Conservation (phyloP, 2,329 filamentous ascomycete species). For the Tothia fuscella region DNA sequence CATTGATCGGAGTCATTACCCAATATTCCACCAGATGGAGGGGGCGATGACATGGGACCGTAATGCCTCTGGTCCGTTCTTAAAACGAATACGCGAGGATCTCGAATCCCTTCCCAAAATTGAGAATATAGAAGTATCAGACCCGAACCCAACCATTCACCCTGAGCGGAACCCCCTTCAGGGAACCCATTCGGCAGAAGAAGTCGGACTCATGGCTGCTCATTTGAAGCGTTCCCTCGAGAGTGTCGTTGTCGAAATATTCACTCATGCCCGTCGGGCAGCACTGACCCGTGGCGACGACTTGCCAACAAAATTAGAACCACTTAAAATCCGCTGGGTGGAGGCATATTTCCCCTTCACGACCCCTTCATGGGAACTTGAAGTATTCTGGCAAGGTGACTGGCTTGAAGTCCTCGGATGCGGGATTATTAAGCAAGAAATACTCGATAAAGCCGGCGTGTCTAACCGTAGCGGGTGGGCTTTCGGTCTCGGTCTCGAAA, state of each 20-base stretch:
- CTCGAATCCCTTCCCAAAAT: conserved; percentile 56
- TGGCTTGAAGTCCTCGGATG: conserved; percentile 97
- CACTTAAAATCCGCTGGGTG: conserved; percentile 81
- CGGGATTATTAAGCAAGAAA: conserved; percentile 73
- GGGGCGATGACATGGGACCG: conserved; percentile 84
- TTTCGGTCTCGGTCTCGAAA: conserved; percentile 85
- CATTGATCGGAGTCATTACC: conserved; percentile 89
- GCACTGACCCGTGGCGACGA: conserved; percentile 37
- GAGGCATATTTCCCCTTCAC: conserved; percentile 98
- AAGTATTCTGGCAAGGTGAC: conserved; percentile 86
- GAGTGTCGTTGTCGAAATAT: conserved; percentile 79
- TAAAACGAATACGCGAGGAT: conserved; percentile 56
- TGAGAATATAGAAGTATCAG: conserved; percentile 70
- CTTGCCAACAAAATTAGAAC: conserved; percentile 38
- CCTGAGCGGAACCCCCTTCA: conserved; percentile 75
- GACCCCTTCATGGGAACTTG: conserved; percentile 87
- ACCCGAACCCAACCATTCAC: conserved; percentile 69
- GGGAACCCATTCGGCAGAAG: conserved; percentile 56
- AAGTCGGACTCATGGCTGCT: conserved; percentile 68
- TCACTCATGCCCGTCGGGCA: conserved; percentile 43
- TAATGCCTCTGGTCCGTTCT: conserved; percentile 43
- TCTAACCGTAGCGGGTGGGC: conserved; percentile 79
- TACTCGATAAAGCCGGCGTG: conserved; percentile 66
- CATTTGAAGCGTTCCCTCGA: conserved; percentile 88
- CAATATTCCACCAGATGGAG: conserved; percentile 98